Percentiles rank a stretch among this genome's conserved stretches.
Evolutionary conservation across 2,329 filamentous ascomycete species (phyloP).

Genomic region (Neospermospora avenae): DNA sequence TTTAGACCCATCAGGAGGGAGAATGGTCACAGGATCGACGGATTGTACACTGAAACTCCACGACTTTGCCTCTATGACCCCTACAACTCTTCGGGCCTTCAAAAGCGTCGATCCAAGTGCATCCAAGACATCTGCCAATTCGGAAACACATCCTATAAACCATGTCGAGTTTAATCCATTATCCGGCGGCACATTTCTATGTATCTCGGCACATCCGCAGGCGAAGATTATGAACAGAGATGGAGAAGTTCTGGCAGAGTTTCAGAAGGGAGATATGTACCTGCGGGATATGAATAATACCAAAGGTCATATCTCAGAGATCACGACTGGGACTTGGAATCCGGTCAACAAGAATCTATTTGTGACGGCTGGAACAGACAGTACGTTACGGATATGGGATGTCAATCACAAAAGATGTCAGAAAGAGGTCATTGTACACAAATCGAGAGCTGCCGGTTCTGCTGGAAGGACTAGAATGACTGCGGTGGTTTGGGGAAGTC

Average conservation of each 20-base stretch:
- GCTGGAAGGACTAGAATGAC: slow-evolving; percentile 94
- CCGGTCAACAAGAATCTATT: slow-evolving; percentile 81
- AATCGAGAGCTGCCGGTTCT: slow-evolving; percentile 82
- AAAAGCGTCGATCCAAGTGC: slow-evolving; percentile 84
- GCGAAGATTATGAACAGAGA: slow-evolving; percentile 87
- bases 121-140: slow-evolving; percentile 64
- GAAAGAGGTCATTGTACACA: slow-evolving; percentile 93
- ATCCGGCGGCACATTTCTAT: slow-evolving; percentile 76
- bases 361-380: slow-evolving; percentile 90
- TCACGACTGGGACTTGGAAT: slow-evolving; percentile 88
- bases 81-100: slow-evolving; percentile 90
- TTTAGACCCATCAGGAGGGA: slow-evolving; percentile 78
- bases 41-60: slow-evolving; percentile 92
- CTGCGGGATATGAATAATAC: slow-evolving; percentile 96
- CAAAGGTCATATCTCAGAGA: slow-evolving; percentile 91
- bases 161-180: slow-evolving; percentile 83
- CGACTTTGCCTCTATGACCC: slow-evolving; percentile 94
- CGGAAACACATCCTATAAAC: slow-evolving; percentile 86
- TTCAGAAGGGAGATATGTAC: slow-evolving; percentile 98
- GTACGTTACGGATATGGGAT: slow-evolving; percentile 95
- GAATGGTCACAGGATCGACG: slow-evolving; percentile 84
- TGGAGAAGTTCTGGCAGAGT: slow-evolving; percentile 80
- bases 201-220: slow-evolving; percentile 84
- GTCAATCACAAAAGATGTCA: slow-evolving; percentile 86
- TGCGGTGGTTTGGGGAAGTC: slow-evolving; percentile 79